Evolutionary conservation across 352 stramenopile species (phyloP), one percentile per base, ranked within the genome.

Genomic region (Phytophthora quininea): DNA sequence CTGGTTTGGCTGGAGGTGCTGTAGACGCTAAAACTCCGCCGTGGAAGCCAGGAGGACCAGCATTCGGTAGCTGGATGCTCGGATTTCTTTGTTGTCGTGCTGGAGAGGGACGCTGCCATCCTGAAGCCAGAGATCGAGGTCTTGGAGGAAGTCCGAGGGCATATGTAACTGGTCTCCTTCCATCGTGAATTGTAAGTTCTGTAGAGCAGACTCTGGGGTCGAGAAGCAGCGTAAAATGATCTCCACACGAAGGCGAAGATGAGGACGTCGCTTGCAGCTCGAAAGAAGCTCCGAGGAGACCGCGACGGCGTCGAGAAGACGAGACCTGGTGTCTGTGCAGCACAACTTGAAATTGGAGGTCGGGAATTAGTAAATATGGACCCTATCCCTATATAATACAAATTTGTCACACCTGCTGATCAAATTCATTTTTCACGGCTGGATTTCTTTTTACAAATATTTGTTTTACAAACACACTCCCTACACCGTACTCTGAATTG

Each of bases 101-200:
- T 4, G 53, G 63, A 29, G 57, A 57, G 4, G 32, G 46, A 49
- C 5, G 37, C 31, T 38, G 27, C 38, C 49, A 33, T 66, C 40
- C 0, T 71, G 37, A 14, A 79, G 60, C 58, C 72, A 79, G 33
- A 70, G 53, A 61, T 74, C 64, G 42, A 79, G 64, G 35, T 74
- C 64, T 49, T 65, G 67, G 1, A 76, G 54, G 53, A 76, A 79
- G 56, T 79, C 71, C 31, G 64, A 43, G 19, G 42, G 19, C 19
- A 77, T 50, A 24, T 43, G 29, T 6, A 53, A 55, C 14, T 31
- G 49, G 50, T 74, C 58, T 30, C 52, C 58, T 27, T 77, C 64
- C 54, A 76, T 72, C n/a, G 10, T 24, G 8, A 15, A 53, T 67
- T 53, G 19, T 24, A 24, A 24, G 19, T 24, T 24, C 19, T 24